Conservation (phyloP, 192 early-diverging fungal genomes). For the Coemansia sp. region DNA sequence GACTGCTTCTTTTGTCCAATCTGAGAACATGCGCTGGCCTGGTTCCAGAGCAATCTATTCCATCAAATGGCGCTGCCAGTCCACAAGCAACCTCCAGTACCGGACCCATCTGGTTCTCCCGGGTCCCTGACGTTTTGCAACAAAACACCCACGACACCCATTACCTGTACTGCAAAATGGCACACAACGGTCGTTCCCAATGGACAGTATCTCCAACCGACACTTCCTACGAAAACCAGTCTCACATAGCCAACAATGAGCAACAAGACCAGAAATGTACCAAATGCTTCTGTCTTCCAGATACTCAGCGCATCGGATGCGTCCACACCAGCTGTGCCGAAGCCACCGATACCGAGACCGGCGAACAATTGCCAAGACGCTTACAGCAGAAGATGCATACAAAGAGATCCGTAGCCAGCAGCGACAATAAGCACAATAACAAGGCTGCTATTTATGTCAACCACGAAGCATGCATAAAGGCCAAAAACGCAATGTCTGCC, state of each 20-base stretch:
- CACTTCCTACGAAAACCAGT: not conserved
- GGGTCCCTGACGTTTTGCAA: constrained; percentile 10
- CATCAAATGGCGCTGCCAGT: too few relatives aligned
- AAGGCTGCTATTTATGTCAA: constrained; percentile 22
- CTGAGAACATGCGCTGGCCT: too few relatives aligned
- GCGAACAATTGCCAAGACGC: too few relatives aligned
- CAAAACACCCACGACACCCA: constrained; percentile 20
- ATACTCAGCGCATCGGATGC: constrained; percentile 40
- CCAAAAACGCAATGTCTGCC: constrained; percentile 12
- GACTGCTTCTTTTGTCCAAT: too few relatives aligned
- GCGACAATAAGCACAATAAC: not conserved
- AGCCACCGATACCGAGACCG: not conserved
- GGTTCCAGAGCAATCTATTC: too few relatives aligned
- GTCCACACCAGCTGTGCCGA: constrained; percentile 2
- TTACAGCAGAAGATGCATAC: constrained; percentile 5
- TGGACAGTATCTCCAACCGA: constrained; percentile 13
- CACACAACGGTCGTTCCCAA: constrained; percentile 30
- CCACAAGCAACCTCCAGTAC: not conserved
- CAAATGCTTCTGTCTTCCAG: constrained; percentile 39
- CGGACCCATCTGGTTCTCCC: constrained; percentile 33
- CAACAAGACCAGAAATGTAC: constrained; percentile 9
- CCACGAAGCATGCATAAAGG: constrained; percentile 36
- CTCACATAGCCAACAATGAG: not conserved
- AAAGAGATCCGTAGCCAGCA: too few relatives aligned
- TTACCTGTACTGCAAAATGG: constrained; percentile 39